phyloP scores from a whole-genome alignment of 176 grass and related monocot genomes.

The Miscanthus lutarioriparius region DNA sequence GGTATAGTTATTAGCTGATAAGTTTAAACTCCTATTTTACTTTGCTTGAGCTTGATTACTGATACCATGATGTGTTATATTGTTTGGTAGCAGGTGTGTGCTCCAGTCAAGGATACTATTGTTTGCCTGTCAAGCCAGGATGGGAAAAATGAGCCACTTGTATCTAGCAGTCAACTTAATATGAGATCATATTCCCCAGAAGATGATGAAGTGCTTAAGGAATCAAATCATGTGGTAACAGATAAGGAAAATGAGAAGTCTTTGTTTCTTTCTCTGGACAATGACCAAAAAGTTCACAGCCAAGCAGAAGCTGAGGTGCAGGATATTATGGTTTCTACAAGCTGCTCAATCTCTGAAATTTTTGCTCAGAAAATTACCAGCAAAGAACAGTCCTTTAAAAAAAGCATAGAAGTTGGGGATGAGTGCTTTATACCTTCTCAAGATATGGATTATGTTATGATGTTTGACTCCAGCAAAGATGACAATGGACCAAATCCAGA shows the following conservation, averaged over 20 bases:
- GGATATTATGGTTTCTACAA: conserved; percentile 15
- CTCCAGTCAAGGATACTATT: conserved; percentile 7
- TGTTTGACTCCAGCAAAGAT: conserved; percentile 35
- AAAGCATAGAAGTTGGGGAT: conserved; percentile 26
- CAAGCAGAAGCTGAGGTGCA: conserved; percentile 19
- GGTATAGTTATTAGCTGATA: conserved; percentile 39
- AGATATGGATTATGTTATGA: conserved; percentile 36
- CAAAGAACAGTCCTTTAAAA: conserved; percentile 18
- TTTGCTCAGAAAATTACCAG: not conserved
- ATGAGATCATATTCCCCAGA: conserved; percentile 7
- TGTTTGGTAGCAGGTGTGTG: conserved; percentile 28
- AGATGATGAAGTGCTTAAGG: conserved; percentile 21
- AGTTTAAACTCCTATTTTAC: not conserved
- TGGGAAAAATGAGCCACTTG: conserved; percentile 29
- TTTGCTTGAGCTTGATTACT: conserved; percentile 23
- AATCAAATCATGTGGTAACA: conserved; percentile 21
- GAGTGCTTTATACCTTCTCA: conserved; percentile 9
- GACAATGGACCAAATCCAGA: conserved; percentile 19
- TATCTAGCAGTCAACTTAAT: conserved; percentile 26
- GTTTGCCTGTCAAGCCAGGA: conserved; percentile 30
- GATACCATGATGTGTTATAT: conserved; percentile 25
- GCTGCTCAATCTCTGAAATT: conserved; percentile 12
- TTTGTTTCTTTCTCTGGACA: conserved; percentile 13
- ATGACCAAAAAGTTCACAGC: conserved; percentile 23
- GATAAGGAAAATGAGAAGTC: conserved; percentile 16